Evolutionary conservation across 345 rosid species (phyloP).

Genomic region (Lepidium aucheri): DNA sequence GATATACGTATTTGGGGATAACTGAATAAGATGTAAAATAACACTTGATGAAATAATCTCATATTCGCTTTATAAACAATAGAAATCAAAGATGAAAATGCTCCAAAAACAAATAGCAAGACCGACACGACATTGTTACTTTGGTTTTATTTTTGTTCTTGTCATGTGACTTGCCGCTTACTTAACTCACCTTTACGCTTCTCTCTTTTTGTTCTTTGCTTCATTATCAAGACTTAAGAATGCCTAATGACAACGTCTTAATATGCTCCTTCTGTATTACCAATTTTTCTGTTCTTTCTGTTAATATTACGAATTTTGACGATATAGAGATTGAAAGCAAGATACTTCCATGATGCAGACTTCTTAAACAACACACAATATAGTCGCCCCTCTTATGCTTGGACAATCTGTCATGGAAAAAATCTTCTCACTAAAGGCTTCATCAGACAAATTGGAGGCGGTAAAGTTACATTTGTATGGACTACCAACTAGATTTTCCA

Average conservation of each 20-base stretch:
- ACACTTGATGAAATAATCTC: neutral
- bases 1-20: neutral
- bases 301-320: too few relatives aligned
- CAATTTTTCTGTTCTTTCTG: neutral
- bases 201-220: constrained; percentile 10
- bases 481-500: too few relatives aligned
- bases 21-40: neutral
- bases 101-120: neutral
- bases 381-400: too few relatives aligned
- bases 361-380: too few relatives aligned
- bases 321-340: too few relatives aligned
- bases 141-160: neutral
- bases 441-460: too few relatives aligned
- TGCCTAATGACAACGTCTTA: neutral
- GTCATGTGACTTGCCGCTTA: constrained; percentile 24
- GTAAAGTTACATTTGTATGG: too few relatives aligned
- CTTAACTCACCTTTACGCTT: constrained; percentile 25
- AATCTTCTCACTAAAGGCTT: too few relatives aligned
- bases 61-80: neutral
- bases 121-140: constrained; percentile 5
- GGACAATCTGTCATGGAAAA: too few relatives aligned
- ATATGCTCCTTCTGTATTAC: neutral
- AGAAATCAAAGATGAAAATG: neutral
- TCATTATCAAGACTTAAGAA: neutral
- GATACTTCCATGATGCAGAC: too few relatives aligned